Base-by-base conservation (phyloP, 2,329 filamentous ascomycete species). In the Emergomyces pasteurianus region DNA sequence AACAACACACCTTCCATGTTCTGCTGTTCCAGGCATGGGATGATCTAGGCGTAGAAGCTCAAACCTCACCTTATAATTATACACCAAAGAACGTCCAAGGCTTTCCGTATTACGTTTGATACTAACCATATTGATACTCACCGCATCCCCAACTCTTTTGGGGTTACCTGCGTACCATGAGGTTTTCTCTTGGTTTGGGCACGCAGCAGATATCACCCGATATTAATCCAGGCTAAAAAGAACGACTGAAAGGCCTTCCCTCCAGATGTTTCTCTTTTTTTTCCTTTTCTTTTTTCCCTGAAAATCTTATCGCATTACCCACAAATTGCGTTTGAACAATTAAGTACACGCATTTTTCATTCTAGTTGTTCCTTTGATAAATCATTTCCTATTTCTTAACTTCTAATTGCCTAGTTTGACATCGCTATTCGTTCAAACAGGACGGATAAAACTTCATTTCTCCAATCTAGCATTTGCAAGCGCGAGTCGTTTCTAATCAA, bases 401-500 rank as follows among this genome's bases (percentile, higher is more conserved):
- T 54, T 59, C 54, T 50, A 52, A 57, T 56, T 63, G 31, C 53
- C 56, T 50, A 53, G 50, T 34, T 58, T 55, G 34, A 43, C 63
- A 50, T 46, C 47, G 60, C 55, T 58, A 61, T 49, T 26, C 23
- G 46, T 16, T 26, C 23, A 14, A 6, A 26, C 4, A 5, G 46
- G 46, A 47, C 23, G 46, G 21, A 47, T 28, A 62, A 49, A 47
- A 53, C 68, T 65, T 63, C 62, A 64, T 69, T 72, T 69, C 65
- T 68, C 70, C 73, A 47, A 47, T 72, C 72, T 76, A 74, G 74
- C 74, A 77, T 77, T 47, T 76, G 74, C 74, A 74, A 76, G 74
- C 74, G 74, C 72, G 71, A 75, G 73, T 73, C 73, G 72, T 75
- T 65, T 66, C 62, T 62, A 62, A 61, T 46, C 54, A 54, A 49